Percentiles rank a stretch among this genome's conserved stretches.
These are phyloP conservation scores for Moniliophthora roreri DNA, from an alignment of 1,284 basidiomycete genomes.

Conservation along the genomic window DNA sequence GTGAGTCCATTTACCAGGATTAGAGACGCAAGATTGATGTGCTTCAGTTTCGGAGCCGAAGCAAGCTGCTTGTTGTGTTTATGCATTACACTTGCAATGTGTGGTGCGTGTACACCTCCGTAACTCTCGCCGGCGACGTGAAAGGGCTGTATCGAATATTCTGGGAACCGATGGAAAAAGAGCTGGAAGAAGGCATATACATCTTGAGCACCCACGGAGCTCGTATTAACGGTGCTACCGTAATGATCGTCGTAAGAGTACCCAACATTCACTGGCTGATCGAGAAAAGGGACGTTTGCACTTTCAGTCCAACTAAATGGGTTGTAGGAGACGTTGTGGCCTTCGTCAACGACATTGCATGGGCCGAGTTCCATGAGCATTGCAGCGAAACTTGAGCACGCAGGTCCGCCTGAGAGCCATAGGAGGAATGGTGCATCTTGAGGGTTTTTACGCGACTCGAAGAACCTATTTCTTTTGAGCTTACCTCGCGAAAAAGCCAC, in stretches of 20 bases:
- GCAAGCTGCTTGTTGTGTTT: slow-evolving; percentile 64
- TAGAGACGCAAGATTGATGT: slow-evolving; percentile 77
- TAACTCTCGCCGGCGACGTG: slow-evolving; percentile 78
- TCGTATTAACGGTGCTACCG: slow-evolving; percentile 70
- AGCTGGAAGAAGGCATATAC: slow-evolving; percentile 90
- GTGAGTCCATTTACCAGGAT: slow-evolving; percentile 84
- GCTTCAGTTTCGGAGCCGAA: slow-evolving; percentile 43
- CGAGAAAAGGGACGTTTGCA: slow-evolving; percentile 69
- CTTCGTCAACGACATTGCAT: slow-evolving; percentile 71
- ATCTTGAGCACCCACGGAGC: slow-evolving; percentile 76
- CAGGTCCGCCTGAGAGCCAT: slow-evolving; percentile 90
- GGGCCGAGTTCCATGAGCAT: slow-evolving; percentile 88
- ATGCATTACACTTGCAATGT: slow-evolving; percentile 77
- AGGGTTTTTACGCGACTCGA: slow-evolving; percentile 77
- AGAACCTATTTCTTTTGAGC: slow-evolving; percentile 58
- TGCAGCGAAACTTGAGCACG: slow-evolving; percentile 79
- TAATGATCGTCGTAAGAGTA: slow-evolving; percentile 84
- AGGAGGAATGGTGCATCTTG: slow-evolving; percentile 78
- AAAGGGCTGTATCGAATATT: slow-evolving; percentile 69
- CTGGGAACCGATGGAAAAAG: slow-evolving; percentile 71
- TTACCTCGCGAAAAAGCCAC: neutral
- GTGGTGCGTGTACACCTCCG: slow-evolving; percentile 80
- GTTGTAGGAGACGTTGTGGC: slow-evolving; percentile 71
- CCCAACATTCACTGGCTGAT: slow-evolving; percentile 88
- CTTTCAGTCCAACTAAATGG: slow-evolving; percentile 75